phyloP scores from a whole-genome alignment of 2,329 filamentous ascomycete genomes.

The Diatrype stigma region DNA sequence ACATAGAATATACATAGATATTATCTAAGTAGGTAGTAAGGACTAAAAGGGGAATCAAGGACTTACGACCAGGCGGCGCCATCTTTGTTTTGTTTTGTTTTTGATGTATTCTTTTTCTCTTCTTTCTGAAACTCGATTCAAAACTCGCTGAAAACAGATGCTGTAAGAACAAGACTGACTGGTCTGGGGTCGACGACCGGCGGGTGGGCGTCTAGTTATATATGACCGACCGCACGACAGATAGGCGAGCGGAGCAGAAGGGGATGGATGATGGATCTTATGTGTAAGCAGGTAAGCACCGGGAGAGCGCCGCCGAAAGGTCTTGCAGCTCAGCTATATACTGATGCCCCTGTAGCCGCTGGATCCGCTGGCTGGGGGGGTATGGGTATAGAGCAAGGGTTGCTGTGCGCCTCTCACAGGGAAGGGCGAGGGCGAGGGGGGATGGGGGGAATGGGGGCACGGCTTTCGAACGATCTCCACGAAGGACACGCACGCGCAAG shows the following conservation, averaged over 20 bases:
- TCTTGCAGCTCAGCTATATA: background rate
- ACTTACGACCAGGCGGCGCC: constrained; percentile 1
- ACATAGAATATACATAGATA: too few relatives aligned
- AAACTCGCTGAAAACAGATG: background rate
- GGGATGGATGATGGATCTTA: background rate
- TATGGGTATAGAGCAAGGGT: background rate
- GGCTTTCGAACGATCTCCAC: background rate
- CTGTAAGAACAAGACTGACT: background rate
- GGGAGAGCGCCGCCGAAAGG: background rate
- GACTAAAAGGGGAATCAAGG: background rate
- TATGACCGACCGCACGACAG: background rate
- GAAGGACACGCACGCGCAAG: too few relatives aligned
- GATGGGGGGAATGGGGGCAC: background rate
- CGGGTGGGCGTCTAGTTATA: background rate
- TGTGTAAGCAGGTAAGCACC: background rate
- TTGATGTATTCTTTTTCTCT: background rate
- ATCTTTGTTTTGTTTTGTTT: background rate
- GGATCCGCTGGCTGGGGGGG: background rate
- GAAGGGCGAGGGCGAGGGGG: background rate
- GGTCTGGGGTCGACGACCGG: background rate
- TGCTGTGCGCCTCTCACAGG: background rate
- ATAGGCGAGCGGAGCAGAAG: background rate
- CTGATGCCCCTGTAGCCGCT: background rate
- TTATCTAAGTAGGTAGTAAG: background rate
- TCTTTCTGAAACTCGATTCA: too few relatives aligned